Evolutionary conservation across 1,284 basidiomycete species (phyloP).

Genomic region (Macrocystidia cucumis): DNA sequence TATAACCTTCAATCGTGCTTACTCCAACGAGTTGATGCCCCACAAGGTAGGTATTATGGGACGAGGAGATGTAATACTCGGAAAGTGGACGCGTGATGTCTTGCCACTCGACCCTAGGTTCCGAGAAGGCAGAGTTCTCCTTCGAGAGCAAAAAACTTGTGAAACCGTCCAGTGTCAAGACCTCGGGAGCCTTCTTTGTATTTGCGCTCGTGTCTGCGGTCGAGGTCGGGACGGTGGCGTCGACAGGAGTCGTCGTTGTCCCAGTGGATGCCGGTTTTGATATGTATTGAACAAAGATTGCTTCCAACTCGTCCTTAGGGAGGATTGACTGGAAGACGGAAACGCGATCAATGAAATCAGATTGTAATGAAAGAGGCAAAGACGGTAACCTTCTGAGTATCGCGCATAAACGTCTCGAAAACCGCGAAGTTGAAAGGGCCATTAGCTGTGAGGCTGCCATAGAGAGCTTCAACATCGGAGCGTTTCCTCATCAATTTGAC

Average conservation of each 20-base stretch:
- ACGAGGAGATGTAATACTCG: constrained; percentile 91
- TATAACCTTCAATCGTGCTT: constrained; percentile 94
- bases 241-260: neutral
- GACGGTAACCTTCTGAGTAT: constrained; percentile 51
- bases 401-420: constrained; percentile 64
- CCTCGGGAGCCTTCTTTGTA: constrained; percentile 36
- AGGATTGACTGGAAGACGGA: constrained; percentile 35
- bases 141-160: constrained; percentile 63
- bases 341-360: constrained; percentile 2
- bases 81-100: constrained; percentile 74
- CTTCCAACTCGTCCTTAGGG: constrained; percentile 34
- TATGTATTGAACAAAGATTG: constrained; percentile 50
- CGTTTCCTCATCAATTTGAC: constrained; percentile 81
- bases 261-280: constrained; percentile 11
- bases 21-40: constrained; percentile 92
- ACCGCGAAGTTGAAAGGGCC: constrained; percentile 43
- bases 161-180: constrained; percentile 67
- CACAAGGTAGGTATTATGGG: constrained; percentile 96
- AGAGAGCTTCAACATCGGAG: constrained; percentile 71
- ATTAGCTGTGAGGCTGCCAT: constrained; percentile 39
- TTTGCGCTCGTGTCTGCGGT: constrained; percentile 16
- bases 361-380: constrained; percentile 4
- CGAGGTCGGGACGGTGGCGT: constrained; percentile 13
- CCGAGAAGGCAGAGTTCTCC: constrained; percentile 31
- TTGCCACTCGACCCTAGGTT: constrained; percentile 22